Evolutionary conservation across 805 yeast species (phyloP), one percentile per base, ranked within the genome.

Genomic region (Wickerhamiella kurtzmanii): DNA sequence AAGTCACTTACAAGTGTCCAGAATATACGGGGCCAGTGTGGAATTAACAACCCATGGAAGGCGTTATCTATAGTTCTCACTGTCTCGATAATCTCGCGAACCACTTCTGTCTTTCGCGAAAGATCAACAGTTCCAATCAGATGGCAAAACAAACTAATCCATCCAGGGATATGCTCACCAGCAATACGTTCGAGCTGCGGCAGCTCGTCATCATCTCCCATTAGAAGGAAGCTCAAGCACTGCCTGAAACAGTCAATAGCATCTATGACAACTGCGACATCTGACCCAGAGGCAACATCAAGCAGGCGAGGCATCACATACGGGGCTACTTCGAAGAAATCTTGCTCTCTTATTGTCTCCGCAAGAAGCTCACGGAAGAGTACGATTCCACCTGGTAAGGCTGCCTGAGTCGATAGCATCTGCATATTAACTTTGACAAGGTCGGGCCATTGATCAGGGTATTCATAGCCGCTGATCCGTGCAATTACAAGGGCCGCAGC

Each of bases 391-490:
- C 64, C 64, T 9, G 50, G 46, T 41, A 85, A 65, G 2, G 82
- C 78, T 18, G 85, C 57, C 4, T 61, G 61, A 32, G 63, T 58
- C 47, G 83, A 59, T 22, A 58, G 48, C 35, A 55, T 5, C 6
- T 41, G 22, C 19, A 57, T 19, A 6, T 48, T 45, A 2, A 32
- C 25, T 2, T 53, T 51, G 13, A 60, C 41, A 42, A 88, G 66
- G 19, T 70, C 72, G 0, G 96, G 95, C 97, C 97, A 89, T 60
- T 86, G 94, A 59, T 92, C 97, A 0, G 98, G 98, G 58, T 76
- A 89, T 58, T 89, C 98, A 1, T 79, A 82, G 2, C 82, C 81
- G 0, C 95, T 86, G 15, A 89, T 83, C 56, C 83, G 94, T 3
- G 82, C 82, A 16, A 87, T 74, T 15, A 83, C 80, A 53, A 84